Percentiles rank a stretch among this genome's conserved stretches.
These are phyloP conservation scores for Suillus luteus DNA, from an alignment of 768 basidiomycete genomes.

Conservation along the genomic window DNA sequence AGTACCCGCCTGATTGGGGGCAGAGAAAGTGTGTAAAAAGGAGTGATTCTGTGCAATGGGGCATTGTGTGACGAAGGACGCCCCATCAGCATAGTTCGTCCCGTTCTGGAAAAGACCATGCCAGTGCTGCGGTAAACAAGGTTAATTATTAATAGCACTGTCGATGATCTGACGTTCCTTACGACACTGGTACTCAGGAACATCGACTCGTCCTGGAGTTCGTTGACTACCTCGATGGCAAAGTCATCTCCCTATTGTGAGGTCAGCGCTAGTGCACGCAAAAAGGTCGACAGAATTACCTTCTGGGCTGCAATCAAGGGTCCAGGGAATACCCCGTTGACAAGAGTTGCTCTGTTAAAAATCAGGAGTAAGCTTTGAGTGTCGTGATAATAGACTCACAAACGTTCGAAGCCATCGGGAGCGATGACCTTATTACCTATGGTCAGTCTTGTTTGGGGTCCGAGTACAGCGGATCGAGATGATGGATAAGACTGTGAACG, in stretches of 20 bases:
- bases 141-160: neutral
- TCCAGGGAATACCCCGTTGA: conserved; percentile 46
- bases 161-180: conserved; percentile 17
- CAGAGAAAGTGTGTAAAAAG: conserved; percentile 39
- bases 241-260: conserved; percentile 39
- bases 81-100: conserved; percentile 30
- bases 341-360: conserved; percentile 39
- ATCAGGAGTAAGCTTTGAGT: neutral
- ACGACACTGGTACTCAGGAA: conserved; percentile 52
- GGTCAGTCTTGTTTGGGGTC: conserved; percentile 28
- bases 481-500: conserved; percentile 16
- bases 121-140: conserved; percentile 18
- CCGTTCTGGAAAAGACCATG: conserved; percentile 30
- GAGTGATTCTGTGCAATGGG: conserved; percentile 37
- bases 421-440: conserved; percentile 43
- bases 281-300: conserved; percentile 11
- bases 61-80: conserved; percentile 41
- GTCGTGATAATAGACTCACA: conserved; percentile 30
- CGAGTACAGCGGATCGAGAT: conserved; percentile 17
- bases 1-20: conserved; percentile 36
- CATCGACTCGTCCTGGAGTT: conserved; percentile 48
- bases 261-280: conserved; percentile 3
- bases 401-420: conserved; percentile 49
- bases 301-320: conserved; percentile 46
- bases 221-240: conserved; percentile 47